phyloP scores from a whole-genome alignment of 768 basidiomycete species.

The Macrolepiota albuminosa region DNA sequence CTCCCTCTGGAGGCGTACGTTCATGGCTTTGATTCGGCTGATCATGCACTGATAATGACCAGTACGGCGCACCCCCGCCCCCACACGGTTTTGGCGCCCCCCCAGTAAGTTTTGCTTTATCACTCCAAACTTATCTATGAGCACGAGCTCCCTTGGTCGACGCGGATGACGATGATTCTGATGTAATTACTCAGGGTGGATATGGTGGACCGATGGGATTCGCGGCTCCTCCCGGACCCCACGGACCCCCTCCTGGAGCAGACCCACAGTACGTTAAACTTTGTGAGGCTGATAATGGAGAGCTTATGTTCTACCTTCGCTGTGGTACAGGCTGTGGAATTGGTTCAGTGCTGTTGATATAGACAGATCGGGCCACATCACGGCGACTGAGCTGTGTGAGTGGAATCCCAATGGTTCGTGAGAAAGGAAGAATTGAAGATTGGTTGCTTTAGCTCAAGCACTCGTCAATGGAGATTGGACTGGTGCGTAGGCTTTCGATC shows the following conservation, averaged over 20 bases:
- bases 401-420: constrained; percentile 9
- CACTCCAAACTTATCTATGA: not conserved
- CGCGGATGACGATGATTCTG: not conserved
- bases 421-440: not conserved
- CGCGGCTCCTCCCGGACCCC: constrained; percentile 25
- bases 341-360: constrained; percentile 71
- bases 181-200: constrained; percentile 17
- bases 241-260: constrained; percentile 56
- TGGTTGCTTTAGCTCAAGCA: constrained; percentile 32
- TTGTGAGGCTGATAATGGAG: not conserved
- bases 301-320: not conserved
- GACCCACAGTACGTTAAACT: constrained; percentile 63
- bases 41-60: not conserved
- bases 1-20: constrained; percentile 1
- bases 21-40: not conserved
- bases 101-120: not conserved
- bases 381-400: constrained; percentile 63
- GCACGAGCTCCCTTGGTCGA: not conserved
- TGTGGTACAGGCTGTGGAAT: constrained; percentile 53
- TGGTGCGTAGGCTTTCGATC: constrained; percentile 40
- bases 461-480: constrained; percentile 67
- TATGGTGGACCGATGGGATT: constrained; percentile 34
- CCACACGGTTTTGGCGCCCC: constrained; percentile 19
- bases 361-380: constrained; percentile 66
- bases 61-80: constrained; percentile 19